Base-by-base conservation (phyloP, 192 early-diverging fungal genomes). In the Entophlyctis luteolus region DNA sequence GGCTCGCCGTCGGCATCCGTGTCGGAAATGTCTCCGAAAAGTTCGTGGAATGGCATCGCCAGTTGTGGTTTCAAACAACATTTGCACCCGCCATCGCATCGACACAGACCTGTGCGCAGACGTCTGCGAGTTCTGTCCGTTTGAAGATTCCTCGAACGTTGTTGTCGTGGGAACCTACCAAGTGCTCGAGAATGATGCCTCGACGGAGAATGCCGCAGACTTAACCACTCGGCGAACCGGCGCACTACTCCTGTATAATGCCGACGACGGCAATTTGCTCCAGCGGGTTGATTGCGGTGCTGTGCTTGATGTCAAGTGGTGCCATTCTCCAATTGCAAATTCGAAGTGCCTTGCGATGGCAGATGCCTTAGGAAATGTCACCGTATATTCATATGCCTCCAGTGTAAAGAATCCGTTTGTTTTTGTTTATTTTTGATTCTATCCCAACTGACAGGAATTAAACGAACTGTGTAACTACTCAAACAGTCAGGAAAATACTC, bases 181-280 rank as follows among this genome's bases (percentile, higher is more conserved):
- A 57, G 77, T 84, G 18, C 32, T 77, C 2, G 69, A n/a, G n/a
- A n/a, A n/a, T n/a, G n/a, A n/a, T n/a, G n/a, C n/a, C n/a, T n/a
- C 73, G 29, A 3, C 32, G 5, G 47, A 23, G 25, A 12, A 28
- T 4, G 48, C 54, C 14, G 55, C 49, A 20, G 46, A 73, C 23
- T 59, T 35, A 39, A 72, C 82, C 10, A 83, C 81, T 48, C 67
- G 78, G 22, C 72, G 92, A 36, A 74, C 82, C 4, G 92, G 92
- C 5, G 75, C 84, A 29, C 72, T 93, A 33, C 79, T 88, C 31
- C 66, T 92, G n/a, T 88, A 80, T 55, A 70, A 82, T 42, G 71
- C 77, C 8, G 42, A 48, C 12, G 20, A 39, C 1, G 18, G 25
- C n/a, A 12, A 16, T 0, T 23, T 34, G 25, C 1, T 36, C 4